Evolutionary conservation across 164 flowering plant genomes (phyloP).

Genomic region (grape (Vitis vinifera)): DNA sequence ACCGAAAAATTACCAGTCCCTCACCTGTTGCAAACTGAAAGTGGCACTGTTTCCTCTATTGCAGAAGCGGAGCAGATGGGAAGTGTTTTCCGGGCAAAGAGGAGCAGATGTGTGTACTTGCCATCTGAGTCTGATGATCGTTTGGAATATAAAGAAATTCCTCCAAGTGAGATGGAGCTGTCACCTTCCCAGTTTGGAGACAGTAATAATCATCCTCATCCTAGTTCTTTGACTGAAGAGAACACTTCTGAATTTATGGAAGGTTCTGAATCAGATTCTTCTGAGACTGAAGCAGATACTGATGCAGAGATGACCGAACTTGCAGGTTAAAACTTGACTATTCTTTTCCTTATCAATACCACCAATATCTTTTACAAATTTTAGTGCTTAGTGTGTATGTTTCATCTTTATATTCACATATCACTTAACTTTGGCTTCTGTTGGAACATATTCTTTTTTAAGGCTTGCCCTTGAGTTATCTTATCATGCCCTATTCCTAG

Average conservation of each 20-base stretch:
- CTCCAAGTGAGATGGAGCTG: slow-evolving; percentile 34
- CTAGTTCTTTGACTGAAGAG: slow-evolving; percentile 40
- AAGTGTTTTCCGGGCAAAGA: slow-evolving; percentile 41
- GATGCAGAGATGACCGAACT: slow-evolving; percentile 44
- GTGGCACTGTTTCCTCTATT: slow-evolving; percentile 31
- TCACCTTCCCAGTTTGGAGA: slow-evolving; percentile 29
- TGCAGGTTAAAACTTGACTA: slow-evolving; percentile 51
- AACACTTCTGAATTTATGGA: slow-evolving; percentile 48
- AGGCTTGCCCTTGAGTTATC: no score
- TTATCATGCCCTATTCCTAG: no score
- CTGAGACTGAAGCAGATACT: slow-evolving; percentile 56
- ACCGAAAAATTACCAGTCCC: slow-evolving; percentile 32
- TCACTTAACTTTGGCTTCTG: no score
- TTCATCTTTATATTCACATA: no score
- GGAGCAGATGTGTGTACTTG: slow-evolving; percentile 50
- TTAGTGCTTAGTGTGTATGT: neutral
- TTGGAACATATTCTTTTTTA: no score
- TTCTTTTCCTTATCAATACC: neutral
- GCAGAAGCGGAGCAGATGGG: slow-evolving; percentile 43
- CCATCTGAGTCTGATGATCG: slow-evolving; percentile 42
- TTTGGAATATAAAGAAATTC: slow-evolving; percentile 27
- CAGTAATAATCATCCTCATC: slow-evolving; percentile 18
- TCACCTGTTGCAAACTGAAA: slow-evolving; percentile 32
- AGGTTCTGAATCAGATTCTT: slow-evolving; percentile 66
- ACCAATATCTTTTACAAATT: neutral